Base-by-base conservation (phyloP, 352 stramenopile species). In the Peronospora belbahrii region DNA sequence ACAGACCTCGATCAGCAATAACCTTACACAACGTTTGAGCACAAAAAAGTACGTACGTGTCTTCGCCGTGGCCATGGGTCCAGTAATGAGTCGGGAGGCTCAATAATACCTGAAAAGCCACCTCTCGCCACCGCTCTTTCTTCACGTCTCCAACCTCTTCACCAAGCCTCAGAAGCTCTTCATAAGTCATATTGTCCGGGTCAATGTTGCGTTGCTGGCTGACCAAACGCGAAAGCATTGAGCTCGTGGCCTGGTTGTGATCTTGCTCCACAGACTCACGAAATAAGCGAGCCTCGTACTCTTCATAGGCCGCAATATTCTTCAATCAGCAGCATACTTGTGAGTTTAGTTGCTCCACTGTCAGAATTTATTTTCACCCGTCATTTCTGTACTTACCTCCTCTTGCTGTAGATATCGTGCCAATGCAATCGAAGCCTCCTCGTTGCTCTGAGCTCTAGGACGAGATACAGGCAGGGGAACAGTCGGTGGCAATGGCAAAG, bases 111-210 rank as follows among this genome's bases (percentile, higher is more conserved):
- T 85, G 64, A 15, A 77, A 50, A 13, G 79, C 79, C 41, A 82
- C 64, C 52, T 64, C 48, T 6, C 70, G 62, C 79, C 79, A 90
- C 1, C 74, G 62, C 40, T 90, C 78, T 30, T 83, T 82, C 55
- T 79, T 85, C 18, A 90, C 78, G 27, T 90, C 78, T 5, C 78
- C 78, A 8, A 81, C 70, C 37, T 79, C 42, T 30, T 90, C 78
- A 18, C 76, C 78, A 3, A 90, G 62, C 19, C 75, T 59, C 27
- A 90, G 30, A 3, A 90, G 56, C 43, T 87, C 73, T 47, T 90
- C 78, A 60, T 90, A 90, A 7, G 67, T 81, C 78, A 90, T 90
- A 50, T 71, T 83, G 38, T 88, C 78, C 1, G 76, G 74, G 42
- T 88, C 78, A n/a, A 89, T 62, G 35, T 60, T 62, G 31, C 40